Percentiles rank a stretch among this genome's conserved stretches.
These are phyloP conservation scores for Annona squamosa DNA, from an alignment of 164 flowering plant species.

Conservation along the genomic window DNA sequence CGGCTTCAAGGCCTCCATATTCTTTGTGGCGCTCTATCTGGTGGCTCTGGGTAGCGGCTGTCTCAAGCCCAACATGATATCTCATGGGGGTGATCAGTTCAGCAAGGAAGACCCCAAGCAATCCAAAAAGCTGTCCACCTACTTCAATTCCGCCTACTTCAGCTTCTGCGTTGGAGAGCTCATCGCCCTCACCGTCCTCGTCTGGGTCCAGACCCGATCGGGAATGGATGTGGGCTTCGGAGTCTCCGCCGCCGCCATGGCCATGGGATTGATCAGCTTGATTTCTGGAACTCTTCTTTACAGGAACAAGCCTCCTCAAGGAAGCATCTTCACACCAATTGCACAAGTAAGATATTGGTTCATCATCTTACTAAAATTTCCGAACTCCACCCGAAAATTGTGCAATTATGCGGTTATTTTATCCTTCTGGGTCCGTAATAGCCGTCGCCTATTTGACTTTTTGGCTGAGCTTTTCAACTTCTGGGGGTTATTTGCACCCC, in stretches of 20 bases:
- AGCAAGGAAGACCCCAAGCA: constrained; percentile 36
- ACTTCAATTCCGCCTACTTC: constrained; percentile 88
- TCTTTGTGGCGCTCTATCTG: constrained; percentile 54
- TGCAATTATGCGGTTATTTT: not conserved
- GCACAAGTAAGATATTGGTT: constrained; percentile 51
- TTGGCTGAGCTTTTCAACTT: not conserved
- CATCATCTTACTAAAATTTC: not conserved
- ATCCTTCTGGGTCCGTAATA: not conserved
- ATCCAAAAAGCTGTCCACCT: constrained; percentile 69
- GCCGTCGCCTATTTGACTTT: not conserved
- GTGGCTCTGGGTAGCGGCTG: constrained; percentile 96
- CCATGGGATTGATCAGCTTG: constrained; percentile 62
- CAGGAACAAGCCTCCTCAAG: constrained; percentile 74
- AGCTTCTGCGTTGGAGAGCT: constrained; percentile 93
- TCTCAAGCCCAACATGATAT: constrained; percentile 88
- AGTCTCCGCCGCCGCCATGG: constrained; percentile 87
- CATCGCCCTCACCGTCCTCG: constrained; percentile 73
- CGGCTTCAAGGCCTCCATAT: constrained; percentile 47
- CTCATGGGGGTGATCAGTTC: constrained; percentile 96
- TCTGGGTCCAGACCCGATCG: constrained; percentile 85
- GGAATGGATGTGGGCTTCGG: constrained; percentile 98
- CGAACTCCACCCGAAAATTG: not conserved
- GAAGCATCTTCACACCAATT: constrained; percentile 80
- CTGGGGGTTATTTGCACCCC: not conserved
- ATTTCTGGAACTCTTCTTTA: constrained; percentile 63